Evolutionary conservation across 148 eudicot genomes (phyloP).

Genomic region (Persicaria maculosa): DNA sequence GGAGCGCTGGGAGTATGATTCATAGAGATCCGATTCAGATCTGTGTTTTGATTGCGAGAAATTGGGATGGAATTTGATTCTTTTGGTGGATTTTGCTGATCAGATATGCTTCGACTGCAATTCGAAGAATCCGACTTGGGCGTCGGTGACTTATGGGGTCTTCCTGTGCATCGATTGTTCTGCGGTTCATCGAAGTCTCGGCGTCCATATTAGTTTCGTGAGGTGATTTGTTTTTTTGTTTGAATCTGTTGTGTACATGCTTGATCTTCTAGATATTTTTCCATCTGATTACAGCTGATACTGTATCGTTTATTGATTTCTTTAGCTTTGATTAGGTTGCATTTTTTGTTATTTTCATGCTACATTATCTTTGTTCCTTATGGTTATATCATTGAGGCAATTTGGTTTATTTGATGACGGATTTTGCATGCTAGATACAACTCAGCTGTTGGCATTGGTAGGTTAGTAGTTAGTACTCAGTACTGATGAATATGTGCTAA

Average conservation of each 20-base stretch:
- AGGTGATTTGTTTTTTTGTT: constrained; percentile 33
- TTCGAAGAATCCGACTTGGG: constrained; percentile 98
- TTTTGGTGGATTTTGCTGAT: constrained; percentile 5
- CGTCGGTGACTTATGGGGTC: constrained; percentile 92
- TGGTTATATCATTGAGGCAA: neutral
- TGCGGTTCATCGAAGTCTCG: constrained; percentile 81
- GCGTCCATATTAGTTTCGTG: constrained; percentile 94
- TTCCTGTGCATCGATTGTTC: constrained; percentile 95
- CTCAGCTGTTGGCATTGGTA: neutral
- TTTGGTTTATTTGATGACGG: neutral
- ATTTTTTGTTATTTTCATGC: neutral
- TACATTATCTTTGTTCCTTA: neutral
- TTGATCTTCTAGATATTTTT: neutral
- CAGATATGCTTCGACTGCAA: constrained; percentile 98
- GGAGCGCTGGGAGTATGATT: neutral
- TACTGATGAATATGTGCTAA: neutral
- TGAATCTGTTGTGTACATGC: neutral
- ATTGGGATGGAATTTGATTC: neutral
- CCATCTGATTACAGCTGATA: neutral
- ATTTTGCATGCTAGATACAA: neutral
- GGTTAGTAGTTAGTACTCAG: neutral
- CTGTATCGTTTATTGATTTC: neutral
- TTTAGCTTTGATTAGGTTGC: neutral
- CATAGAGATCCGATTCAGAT: constrained; percentile 40
- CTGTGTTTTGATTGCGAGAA: constrained; percentile 8